Percentiles rank a stretch among this genome's conserved stretches.
phyloP scores from a whole-genome alignment of 768 basidiomycete species.

The Mycena polygramma region DNA sequence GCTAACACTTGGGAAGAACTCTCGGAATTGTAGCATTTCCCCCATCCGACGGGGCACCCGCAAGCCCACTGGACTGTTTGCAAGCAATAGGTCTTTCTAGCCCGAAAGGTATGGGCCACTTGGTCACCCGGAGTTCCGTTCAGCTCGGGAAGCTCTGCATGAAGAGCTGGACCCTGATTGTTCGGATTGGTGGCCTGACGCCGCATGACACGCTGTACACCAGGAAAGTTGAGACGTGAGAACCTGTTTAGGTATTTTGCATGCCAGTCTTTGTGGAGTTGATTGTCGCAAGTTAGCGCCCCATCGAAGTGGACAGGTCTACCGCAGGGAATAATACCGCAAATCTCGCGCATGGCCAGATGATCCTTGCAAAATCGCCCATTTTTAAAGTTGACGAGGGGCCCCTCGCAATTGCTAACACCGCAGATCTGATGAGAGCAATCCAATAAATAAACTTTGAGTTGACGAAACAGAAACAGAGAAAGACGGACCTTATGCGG shows the following conservation, averaged over 20 bases:
- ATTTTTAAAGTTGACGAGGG: constrained; percentile 5
- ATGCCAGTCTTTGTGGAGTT: constrained; percentile 10
- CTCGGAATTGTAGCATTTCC: constrained; percentile 8
- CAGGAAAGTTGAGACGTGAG: constrained; percentile 1
- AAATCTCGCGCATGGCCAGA: background rate
- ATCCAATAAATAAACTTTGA: background rate
- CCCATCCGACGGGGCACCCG: constrained; percentile 13
- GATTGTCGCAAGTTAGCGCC: background rate
- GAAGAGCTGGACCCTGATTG: background rate
- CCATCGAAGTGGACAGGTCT: background rate
- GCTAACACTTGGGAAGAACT: constrained; percentile 3
- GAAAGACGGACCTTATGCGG: background rate
- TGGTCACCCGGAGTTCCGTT: background rate
- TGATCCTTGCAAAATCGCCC: constrained; percentile 10
- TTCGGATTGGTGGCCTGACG: background rate
- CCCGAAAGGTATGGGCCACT: constrained; percentile 7
- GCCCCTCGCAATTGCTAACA: background rate
- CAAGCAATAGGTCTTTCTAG: constrained; percentile 1
- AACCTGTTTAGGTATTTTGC: background rate
- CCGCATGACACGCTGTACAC: constrained; percentile 13
- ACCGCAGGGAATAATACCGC: constrained; percentile 13
- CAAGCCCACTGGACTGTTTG: constrained; percentile 13
- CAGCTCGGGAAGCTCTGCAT: background rate
- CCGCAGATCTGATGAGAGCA: background rate
- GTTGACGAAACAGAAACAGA: too few species aligned